Evolutionary conservation across 1,139 yeast genomes (phyloP), one percentile per base, ranked within the genome.

Genomic region (Taiozyma sp.): DNA sequence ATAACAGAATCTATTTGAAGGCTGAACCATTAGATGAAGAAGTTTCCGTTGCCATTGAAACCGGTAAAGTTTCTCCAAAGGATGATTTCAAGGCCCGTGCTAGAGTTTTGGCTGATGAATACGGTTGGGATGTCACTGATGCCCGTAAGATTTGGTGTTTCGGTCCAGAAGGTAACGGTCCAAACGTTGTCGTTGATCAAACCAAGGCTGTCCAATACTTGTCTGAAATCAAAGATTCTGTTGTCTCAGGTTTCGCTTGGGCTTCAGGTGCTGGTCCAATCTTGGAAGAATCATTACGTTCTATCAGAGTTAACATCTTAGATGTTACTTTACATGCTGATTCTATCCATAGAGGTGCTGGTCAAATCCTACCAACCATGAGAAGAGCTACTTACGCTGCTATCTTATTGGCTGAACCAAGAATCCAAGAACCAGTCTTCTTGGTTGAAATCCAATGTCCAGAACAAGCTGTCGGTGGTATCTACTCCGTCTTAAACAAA

Each of bases 331-430:
- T 93, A 78, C 99, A 93, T 80, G 96, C 99, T 75, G 99, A 93
- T 88, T 97, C 99, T 78, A 93, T 93, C 80, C 99, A 93, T 89
- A 91, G 99, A 88, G 99, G 99, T 85, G 97, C 96, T 81, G 99
- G 99, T 81, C 99, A 93, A 84, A 86, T 93, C 77, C 91, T 93
- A 79, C 98, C 98, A 80, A 93, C 99, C 79, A 92, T 93, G 97
- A 91, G 98, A 87, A 93, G 99, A 85, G 98, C 85, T 69, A 90
- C 98, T 65, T 93, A 89, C 81, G 99, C 99, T 73, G 90, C 97
- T 69, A 82, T 91, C 84, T 86, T 93, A 75, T 85, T 93, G 76
- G 98, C 98, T 75, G 90, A 90, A 78, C 99, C 99, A 79, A 93
- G 93, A 73, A 88, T 93, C 74, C 98, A 93, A 83, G 99, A 93